Percentiles rank a stretch among this genome's conserved stretches.
Evolutionary conservation across 352 stramenopile genomes (phyloP).

Genomic region (Globisporangium spiculum): DNA sequence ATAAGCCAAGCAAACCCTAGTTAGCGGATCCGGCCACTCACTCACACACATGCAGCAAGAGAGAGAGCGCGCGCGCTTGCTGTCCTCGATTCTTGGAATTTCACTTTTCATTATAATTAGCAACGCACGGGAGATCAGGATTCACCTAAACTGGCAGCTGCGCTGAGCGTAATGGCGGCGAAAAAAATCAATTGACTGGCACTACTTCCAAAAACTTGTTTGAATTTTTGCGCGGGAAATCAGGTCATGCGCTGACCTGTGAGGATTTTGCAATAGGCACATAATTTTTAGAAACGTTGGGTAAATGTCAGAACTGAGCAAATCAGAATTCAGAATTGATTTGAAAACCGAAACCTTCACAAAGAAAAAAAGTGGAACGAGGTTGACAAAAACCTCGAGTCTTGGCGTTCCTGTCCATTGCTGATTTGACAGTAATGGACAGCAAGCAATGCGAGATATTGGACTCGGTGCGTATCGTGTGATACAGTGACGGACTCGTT

Average conservation of each 20-base stretch:
- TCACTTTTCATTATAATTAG: background rate
- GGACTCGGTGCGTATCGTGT: background rate
- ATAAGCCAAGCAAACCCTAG: slow-evolving; percentile 2
- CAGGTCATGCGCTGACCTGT: background rate
- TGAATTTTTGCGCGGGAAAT: background rate
- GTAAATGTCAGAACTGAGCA: background rate
- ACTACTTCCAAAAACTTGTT: background rate
- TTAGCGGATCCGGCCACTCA: background rate
- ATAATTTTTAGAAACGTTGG: too few species aligned
- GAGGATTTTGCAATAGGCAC: too few species aligned
- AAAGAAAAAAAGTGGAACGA: background rate
- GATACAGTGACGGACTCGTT: background rate
- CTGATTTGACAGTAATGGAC: background rate
- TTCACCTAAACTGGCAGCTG: background rate
- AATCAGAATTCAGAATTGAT: background rate
- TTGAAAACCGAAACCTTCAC: background rate
- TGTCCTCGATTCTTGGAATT: background rate
- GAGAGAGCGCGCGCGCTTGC: background rate
- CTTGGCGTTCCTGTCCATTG: background rate
- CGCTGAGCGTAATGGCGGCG: background rate
- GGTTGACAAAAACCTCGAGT: background rate
- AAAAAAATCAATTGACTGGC: background rate
- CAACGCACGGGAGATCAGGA: background rate
- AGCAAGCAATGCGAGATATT: too few species aligned
- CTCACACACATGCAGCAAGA: background rate